phyloP scores from a whole-genome alignment of 352 stramenopile species.

The Pythium monospermum region DNA sequence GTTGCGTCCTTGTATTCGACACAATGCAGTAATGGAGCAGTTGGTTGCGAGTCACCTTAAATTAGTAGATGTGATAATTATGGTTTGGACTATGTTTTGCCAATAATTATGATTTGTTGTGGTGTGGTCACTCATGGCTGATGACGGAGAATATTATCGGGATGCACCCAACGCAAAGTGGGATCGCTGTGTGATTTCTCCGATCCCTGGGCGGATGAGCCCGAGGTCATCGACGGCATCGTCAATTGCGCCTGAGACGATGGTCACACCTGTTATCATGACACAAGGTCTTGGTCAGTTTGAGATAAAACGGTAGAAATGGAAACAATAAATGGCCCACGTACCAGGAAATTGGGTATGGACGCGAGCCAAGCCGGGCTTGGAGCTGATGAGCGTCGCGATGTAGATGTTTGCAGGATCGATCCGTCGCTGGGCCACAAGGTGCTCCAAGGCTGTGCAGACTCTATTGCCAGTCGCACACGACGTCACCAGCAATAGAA shows the following conservation, averaged over 20 bases:
- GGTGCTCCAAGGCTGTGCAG: conserved; percentile 33
- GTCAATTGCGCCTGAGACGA: conserved; percentile 46
- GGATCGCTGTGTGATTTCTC: conserved; percentile 36
- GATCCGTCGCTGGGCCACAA: conserved; percentile 27
- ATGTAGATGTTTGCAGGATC: conserved; percentile 44
- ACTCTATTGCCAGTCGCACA: conserved; percentile 42
- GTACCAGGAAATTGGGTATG: conserved; percentile 41
- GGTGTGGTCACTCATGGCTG: too few species aligned
- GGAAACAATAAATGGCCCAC: not conserved
- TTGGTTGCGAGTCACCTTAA: conserved; percentile 1
- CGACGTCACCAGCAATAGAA: conserved; percentile 37
- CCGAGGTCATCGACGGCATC: conserved; percentile 31
- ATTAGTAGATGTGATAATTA: conserved; percentile 16
- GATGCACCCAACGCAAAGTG: too few species aligned
- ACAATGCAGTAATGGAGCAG: too few species aligned
- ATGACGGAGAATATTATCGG: too few species aligned
- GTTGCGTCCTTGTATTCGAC: too few species aligned
- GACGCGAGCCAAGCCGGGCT: conserved; percentile 36
- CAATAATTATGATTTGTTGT: too few species aligned
- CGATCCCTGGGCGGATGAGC: conserved; percentile 31
- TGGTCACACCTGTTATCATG: conserved; percentile 22
- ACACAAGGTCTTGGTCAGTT: not conserved
- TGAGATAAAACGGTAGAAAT: not conserved
- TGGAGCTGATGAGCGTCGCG: conserved; percentile 39
- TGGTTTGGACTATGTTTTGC: too few species aligned